phyloP scores from a whole-genome alignment of 2,329 filamentous ascomycete genomes.

The Metarhizium robertsii region DNA sequence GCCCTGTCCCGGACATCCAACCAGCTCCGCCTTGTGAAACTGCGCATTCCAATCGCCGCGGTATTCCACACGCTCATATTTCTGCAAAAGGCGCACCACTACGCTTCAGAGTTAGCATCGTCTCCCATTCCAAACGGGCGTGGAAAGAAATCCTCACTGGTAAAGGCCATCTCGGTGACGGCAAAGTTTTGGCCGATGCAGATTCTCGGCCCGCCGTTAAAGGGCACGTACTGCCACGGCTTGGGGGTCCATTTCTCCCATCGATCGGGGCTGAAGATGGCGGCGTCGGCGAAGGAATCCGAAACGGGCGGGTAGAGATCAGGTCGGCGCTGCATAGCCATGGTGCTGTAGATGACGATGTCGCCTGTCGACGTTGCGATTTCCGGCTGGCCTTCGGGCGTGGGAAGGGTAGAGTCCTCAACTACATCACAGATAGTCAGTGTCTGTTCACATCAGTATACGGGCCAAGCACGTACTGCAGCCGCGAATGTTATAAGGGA shows the following conservation, averaged over 20 bases:
- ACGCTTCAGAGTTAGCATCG: background rate
- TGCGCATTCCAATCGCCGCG: slow-evolving; percentile 35
- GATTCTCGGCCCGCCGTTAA: slow-evolving; percentile 65
- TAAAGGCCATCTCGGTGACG: slow-evolving; percentile 55
- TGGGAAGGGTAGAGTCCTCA: slow-evolving; percentile 63
- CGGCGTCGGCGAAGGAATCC: slow-evolving; percentile 34
- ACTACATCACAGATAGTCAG: slow-evolving; percentile 38
- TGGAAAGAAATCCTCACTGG: slow-evolving; percentile 7
- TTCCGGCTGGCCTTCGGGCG: slow-evolving; percentile 53
- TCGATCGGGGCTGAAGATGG: slow-evolving; percentile 54
- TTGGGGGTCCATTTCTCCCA: slow-evolving; percentile 56
- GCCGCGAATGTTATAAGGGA: slow-evolving; percentile 66
- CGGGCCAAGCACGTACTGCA: slow-evolving; percentile 2
- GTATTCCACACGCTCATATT: slow-evolving; percentile 45
- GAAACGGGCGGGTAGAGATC: slow-evolving; percentile 49
- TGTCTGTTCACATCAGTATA: background rate
- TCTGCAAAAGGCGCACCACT: slow-evolving; percentile 47
- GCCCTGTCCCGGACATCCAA: slow-evolving; percentile 32
- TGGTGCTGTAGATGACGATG: slow-evolving; percentile 55
- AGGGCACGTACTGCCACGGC: slow-evolving; percentile 65
- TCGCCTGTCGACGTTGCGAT: slow-evolving; percentile 55
- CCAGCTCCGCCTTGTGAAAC: slow-evolving; percentile 33
- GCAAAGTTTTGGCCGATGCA: slow-evolving; percentile 78
- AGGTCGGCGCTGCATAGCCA: slow-evolving; percentile 62
- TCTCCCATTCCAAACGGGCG: background rate